Percentiles rank a stretch among this genome's conserved stretches.
These are phyloP conservation scores for Pichia cephalocereana DNA, from an alignment of 805 yeast species.

Conservation along the genomic window DNA sequence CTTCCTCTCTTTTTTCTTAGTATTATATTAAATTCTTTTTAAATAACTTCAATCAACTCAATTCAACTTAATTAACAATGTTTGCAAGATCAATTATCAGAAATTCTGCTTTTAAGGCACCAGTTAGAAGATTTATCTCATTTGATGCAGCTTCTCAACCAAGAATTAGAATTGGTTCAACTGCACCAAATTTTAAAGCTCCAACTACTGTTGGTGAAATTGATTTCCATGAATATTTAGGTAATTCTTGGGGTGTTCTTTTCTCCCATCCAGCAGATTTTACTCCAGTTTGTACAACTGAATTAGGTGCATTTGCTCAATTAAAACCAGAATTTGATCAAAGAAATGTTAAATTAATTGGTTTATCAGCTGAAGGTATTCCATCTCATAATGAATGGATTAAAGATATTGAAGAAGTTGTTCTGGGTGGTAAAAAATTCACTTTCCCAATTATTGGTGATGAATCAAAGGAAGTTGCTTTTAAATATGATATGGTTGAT, in stretches of 20 bases:
- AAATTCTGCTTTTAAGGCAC: constrained; percentile 11
- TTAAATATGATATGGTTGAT: constrained; percentile 79
- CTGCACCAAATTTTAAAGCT: constrained; percentile 84
- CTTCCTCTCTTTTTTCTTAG: neutral
- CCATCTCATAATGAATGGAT: constrained; percentile 80
- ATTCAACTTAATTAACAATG: constrained; percentile 6
- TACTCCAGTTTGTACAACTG: constrained; percentile 96
- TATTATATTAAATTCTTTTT: neutral
- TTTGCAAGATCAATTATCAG: constrained; percentile 14
- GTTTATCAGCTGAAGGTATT: constrained; percentile 78
- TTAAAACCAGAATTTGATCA: constrained; percentile 81
- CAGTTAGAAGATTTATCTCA: constrained; percentile 28
- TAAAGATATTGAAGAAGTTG: constrained; percentile 81
- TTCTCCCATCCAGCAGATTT: constrained; percentile 95
- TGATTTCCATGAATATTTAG: constrained; percentile 80
- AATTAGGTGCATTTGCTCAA: constrained; percentile 86
- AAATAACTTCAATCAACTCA: neutral
- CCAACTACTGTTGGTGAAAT: constrained; percentile 75
- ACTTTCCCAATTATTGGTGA: constrained; percentile 90
- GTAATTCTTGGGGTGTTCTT: constrained; percentile 78
- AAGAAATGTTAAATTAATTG: constrained; percentile 82
- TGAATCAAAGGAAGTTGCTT: constrained; percentile 74
- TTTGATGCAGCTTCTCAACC: constrained; percentile 48
- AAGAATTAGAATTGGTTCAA: constrained; percentile 68
- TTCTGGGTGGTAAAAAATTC: constrained; percentile 59